Conservation (phyloP, 306 rosid genomes). For the Bauhinia variegata region DNA sequence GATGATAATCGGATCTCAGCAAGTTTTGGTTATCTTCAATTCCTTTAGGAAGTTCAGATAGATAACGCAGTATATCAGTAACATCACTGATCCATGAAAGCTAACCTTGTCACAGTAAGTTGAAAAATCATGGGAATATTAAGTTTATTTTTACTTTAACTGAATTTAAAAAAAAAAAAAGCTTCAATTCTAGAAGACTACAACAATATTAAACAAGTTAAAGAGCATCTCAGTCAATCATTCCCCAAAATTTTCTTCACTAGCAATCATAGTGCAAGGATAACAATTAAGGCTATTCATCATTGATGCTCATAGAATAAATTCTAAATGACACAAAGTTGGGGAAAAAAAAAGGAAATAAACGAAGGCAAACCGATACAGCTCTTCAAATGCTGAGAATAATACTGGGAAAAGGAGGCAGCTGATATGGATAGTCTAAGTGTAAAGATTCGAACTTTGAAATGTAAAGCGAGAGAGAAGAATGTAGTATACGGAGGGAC, state of each 20-base stretch:
- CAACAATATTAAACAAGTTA: background rate
- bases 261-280: constrained; percentile 78
- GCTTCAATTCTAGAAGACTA: background rate
- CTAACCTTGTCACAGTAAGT: background rate
- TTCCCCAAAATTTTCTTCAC: constrained; percentile 72
- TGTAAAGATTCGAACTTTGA: too few relatives aligned
- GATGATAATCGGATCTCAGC: constrained; percentile 43
- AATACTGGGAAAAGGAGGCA: too few relatives aligned
- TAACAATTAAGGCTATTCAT: constrained; percentile 45
- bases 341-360: too few relatives aligned
- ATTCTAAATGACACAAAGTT: constrained; percentile 18
- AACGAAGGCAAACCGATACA: too few relatives aligned
- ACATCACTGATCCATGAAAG: constrained; percentile 50
- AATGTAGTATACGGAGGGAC: too few relatives aligned
- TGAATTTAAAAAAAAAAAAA: background rate
- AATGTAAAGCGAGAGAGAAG: too few relatives aligned
- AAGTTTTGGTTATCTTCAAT: constrained; percentile 18
- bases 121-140: background rate
- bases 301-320: constrained; percentile 39
- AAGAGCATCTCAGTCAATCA: constrained; percentile 58
- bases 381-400: too few relatives aligned
- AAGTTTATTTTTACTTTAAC: too few relatives aligned
- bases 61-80: constrained; percentile 62
- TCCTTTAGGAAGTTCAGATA: constrained; percentile 47
- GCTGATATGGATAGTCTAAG: too few relatives aligned